Percentiles rank a stretch among this genome's conserved stretches.
These are phyloP conservation scores for Syzygium jambos DNA, from an alignment of 345 rosid species.

Conservation along the genomic window DNA sequence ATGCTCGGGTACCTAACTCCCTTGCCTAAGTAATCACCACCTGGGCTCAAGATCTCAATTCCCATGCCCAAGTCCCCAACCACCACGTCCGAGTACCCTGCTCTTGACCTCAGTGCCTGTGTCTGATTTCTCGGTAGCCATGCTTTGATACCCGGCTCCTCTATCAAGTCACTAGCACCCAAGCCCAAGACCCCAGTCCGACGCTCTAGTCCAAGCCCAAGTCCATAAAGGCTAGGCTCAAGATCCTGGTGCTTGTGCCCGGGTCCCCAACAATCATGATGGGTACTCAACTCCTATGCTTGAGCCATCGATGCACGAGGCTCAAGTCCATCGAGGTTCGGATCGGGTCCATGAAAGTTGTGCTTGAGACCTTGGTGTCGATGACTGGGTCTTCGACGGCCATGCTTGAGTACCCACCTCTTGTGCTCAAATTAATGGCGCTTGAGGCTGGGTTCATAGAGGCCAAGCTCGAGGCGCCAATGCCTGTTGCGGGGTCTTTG, in stretches of 20 bases:
- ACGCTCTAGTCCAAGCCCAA: accelerated
- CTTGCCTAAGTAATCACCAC: background rate
- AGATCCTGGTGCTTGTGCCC: background rate
- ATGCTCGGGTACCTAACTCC: background rate
- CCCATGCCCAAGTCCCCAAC: background rate
- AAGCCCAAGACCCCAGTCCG: background rate
- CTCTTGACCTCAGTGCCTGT: too few relatives aligned
- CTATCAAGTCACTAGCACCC: accelerated
- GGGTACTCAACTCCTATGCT: accelerated
- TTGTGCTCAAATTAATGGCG: background rate
- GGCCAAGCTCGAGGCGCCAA: accelerated
- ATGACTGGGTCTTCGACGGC: background rate
- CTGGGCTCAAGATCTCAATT: background rate
- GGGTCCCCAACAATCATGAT: background rate
- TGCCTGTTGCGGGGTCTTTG: background rate
- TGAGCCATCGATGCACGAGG: background rate
- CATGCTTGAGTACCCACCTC: background rate
- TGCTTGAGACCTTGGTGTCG: background rate
- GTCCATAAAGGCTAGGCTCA: background rate
- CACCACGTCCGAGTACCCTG: background rate
- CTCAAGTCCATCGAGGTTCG: background rate
- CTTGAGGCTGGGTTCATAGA: background rate
- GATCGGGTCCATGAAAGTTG: background rate
- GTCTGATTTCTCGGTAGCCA: background rate
- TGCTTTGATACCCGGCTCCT: background rate